These are phyloP conservation scores for Narthecium ossifragum DNA, from an alignment of 106 monocot genomes.

Conservation along the genomic window DNA sequence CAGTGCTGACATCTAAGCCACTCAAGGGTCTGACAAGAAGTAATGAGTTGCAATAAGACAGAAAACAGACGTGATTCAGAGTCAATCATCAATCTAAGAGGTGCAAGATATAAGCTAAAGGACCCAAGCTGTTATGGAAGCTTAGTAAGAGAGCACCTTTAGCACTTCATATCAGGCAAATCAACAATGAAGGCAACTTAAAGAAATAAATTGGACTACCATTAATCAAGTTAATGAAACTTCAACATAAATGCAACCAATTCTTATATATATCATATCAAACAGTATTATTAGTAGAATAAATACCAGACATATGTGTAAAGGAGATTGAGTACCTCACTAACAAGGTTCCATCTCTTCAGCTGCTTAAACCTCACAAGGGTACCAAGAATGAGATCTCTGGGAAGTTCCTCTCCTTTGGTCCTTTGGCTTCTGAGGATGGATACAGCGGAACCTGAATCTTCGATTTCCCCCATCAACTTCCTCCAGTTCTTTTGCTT, in stretches of 20 bases:
- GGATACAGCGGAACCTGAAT: conserved; percentile 57
- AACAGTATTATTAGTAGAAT: too few relatives aligned
- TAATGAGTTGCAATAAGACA: too few relatives aligned
- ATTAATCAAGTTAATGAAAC: too few relatives aligned
- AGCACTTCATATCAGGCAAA: not conserved
- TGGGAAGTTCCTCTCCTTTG: conserved; percentile 53
- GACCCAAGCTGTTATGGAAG: too few relatives aligned
- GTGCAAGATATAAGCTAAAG: too few relatives aligned
- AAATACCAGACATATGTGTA: too few relatives aligned
- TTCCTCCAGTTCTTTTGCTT: conserved; percentile 79
- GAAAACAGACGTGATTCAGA: too few relatives aligned
- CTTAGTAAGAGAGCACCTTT: too few relatives aligned
- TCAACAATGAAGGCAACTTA: not conserved
- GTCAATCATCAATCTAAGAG: too few relatives aligned
- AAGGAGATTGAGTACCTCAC: conserved; percentile 69
- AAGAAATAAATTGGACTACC: too few relatives aligned
- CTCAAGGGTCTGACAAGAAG: conserved; percentile 91
- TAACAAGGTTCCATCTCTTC: conserved; percentile 83
- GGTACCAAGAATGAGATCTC: conserved; percentile 77
- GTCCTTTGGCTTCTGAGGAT: conserved; percentile 45
- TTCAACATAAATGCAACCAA: too few relatives aligned
- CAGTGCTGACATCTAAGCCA: conserved; percentile 93
- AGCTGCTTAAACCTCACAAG: conserved; percentile 90
- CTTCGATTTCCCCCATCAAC: conserved; percentile 84
- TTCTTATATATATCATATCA: too few relatives aligned